Conservation (phyloP, 768 basidiomycete genomes). For the Gloeopeniophorella convolvens region DNA sequence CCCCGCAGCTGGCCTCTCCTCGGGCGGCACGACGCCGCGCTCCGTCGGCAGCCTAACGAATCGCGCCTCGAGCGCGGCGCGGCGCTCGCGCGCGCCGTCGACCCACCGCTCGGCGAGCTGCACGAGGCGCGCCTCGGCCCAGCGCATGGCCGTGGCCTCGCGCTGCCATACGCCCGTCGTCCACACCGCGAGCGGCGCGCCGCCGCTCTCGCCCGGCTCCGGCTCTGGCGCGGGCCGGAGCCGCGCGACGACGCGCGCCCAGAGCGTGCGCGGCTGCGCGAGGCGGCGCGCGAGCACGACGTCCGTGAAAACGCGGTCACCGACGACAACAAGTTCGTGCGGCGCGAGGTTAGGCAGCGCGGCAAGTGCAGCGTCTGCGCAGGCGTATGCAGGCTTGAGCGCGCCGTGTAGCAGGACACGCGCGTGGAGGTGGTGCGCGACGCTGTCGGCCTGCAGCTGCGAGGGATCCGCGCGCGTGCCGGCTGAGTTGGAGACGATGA, state of each 20-base stretch:
- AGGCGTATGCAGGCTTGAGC: slow-evolving; percentile 77
- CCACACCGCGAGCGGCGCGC: slow-evolving; percentile 57
- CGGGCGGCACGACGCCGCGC: not conserved
- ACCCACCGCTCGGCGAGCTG: slow-evolving; percentile 37
- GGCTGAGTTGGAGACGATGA: slow-evolving; percentile 93
- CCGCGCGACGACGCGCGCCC: slow-evolving; percentile 3
- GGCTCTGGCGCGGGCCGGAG: not conserved
- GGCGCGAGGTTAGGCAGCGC: slow-evolving; percentile 48
- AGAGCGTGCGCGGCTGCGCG: slow-evolving; percentile 23
- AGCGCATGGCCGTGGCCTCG: slow-evolving; percentile 57
- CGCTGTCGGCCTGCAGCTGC: slow-evolving; percentile 85
- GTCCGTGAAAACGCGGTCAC: slow-evolving; percentile 92
- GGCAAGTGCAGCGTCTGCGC: slow-evolving; percentile 55
- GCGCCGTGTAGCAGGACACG: slow-evolving; percentile 76
- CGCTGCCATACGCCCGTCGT: slow-evolving; percentile 64
- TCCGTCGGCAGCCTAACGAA: slow-evolving; percentile 20
- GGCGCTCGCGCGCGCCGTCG: slow-evolving; percentile 14
- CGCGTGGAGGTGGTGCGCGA: slow-evolving; percentile 65
- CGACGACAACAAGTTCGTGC: slow-evolving; percentile 72
- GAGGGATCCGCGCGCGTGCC: slow-evolving; percentile 74
- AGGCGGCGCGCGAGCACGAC: slow-evolving; percentile 80
- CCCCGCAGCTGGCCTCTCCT: not conserved
- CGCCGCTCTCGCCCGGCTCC: slow-evolving; percentile 5
- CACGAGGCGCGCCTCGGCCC: slow-evolving; percentile 49
- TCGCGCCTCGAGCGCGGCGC: slow-evolving; percentile 6